Conservation (phyloP, 192 early-diverging fungal species). For the Backusella sp. region DNA sequence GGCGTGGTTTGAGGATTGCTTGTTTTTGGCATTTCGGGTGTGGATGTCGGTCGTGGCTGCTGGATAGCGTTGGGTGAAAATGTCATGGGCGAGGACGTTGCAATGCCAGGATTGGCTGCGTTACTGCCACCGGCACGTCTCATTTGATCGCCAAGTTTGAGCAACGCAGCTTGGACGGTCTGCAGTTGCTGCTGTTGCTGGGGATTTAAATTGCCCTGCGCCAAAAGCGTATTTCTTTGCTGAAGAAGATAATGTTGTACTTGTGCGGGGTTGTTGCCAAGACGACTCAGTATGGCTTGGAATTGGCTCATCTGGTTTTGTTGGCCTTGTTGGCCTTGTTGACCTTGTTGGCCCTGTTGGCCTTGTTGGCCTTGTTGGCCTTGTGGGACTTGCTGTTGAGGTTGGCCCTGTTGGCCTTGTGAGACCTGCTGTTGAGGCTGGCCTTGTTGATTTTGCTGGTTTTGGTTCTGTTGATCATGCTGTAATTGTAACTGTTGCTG, state of each 20-base stretch:
- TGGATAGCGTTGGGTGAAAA: constrained; percentile 1
- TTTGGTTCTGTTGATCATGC: constrained; percentile 18
- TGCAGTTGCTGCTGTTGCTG: constrained; percentile 12
- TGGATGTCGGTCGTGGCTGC: not conserved
- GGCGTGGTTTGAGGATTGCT: not conserved
- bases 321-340: constrained; percentile 17
- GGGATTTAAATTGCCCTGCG: not conserved
- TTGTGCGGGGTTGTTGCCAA: constrained; percentile 1
- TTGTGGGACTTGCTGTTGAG: not conserved
- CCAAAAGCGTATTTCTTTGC: constrained; percentile 4
- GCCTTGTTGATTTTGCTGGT: constrained; percentile 12
- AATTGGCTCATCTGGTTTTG: not conserved
- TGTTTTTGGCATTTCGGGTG: not conserved
- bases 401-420: constrained; percentile 6
- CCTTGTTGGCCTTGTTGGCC: constrained; percentile 8
- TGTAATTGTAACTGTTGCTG: constrained; percentile 4
- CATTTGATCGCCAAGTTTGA: constrained; percentile 15
- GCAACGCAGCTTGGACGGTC: not conserved
- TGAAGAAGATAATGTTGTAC: constrained; percentile 14
- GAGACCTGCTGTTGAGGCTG: not conserved
- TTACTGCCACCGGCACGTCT: not conserved
- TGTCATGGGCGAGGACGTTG: not conserved
- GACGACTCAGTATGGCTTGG: not conserved
- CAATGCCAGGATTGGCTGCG: not conserved
- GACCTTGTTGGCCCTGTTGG: constrained; percentile 11